Conservation (phyloP, 2,329 filamentous ascomycete genomes). For the Botryosphaeria agaves region DNA sequence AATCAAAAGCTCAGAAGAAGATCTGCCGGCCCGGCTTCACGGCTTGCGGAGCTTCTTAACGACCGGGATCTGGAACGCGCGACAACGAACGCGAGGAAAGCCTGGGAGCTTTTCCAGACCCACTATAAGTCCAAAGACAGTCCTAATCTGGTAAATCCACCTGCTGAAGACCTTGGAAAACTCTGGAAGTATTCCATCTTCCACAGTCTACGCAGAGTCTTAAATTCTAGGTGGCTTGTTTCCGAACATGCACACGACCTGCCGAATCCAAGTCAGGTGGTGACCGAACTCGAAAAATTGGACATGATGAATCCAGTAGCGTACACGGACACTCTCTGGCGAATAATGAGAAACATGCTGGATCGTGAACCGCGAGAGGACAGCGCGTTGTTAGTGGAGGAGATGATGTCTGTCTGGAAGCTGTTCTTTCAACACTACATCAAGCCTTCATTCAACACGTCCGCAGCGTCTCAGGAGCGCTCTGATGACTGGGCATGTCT, state of each 20-base stretch:
- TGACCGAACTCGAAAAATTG: conserved; percentile 14
- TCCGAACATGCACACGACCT: no score
- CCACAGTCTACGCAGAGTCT: background rate
- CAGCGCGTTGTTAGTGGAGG: no score
- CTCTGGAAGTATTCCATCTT: background rate
- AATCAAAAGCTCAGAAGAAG: no score
- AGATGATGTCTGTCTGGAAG: no score
- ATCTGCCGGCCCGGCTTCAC: background rate
- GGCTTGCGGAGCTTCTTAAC: background rate
- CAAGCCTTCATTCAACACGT: no score
- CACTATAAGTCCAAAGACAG: background rate
- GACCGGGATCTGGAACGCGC: background rate
- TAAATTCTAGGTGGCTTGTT: no score
- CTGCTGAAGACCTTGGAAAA: background rate
- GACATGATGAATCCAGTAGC: conserved; percentile 12
- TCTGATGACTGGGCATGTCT: no score
- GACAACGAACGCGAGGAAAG: background rate
- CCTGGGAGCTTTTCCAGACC: background rate
- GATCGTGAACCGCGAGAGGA: no score
- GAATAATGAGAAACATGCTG: no score
- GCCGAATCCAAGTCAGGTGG: conserved; percentile 2
- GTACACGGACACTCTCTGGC: no score
- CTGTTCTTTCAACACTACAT: no score
- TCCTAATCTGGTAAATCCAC: background rate
- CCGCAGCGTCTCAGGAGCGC: no score